These are phyloP conservation scores for Piper longum DNA, from an alignment of 164 flowering plant species.

Conservation along the genomic window DNA sequence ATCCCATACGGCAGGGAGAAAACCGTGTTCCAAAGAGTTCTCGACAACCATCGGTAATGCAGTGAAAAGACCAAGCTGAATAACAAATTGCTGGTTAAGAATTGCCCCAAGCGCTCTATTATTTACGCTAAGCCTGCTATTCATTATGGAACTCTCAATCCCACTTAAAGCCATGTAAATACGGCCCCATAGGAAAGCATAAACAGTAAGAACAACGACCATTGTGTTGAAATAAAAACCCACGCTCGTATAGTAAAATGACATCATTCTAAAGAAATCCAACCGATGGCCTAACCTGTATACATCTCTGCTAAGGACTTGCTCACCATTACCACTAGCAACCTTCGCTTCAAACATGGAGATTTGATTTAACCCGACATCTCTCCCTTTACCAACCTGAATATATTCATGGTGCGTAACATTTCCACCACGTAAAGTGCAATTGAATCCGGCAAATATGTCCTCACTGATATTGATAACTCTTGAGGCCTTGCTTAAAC, in stretches of 20 bases:
- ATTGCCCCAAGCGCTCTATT: constrained; percentile 58
- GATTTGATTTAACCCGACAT: constrained; percentile 91
- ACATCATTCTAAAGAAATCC: constrained; percentile 92
- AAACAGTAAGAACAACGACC: constrained; percentile 67
- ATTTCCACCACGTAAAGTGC: constrained; percentile 87
- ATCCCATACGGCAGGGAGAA: constrained; percentile 78
- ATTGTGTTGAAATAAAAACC: constrained; percentile 72
- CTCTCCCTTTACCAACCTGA: constrained; percentile 95
- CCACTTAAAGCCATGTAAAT: constrained; percentile 89
- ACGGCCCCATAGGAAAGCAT: constrained; percentile 81
- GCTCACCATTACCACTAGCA: constrained; percentile 97
- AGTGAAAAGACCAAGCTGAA: constrained; percentile 86
- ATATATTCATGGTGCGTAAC: constrained; percentile 97
- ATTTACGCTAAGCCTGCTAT: constrained; percentile 14
- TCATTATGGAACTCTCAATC: constrained; percentile 31
- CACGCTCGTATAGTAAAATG: constrained; percentile 72
- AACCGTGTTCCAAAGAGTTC: constrained; percentile 75
- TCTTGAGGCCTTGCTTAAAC: constrained; percentile 87
- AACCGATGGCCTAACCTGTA: constrained; percentile 85
- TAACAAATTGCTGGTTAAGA: constrained; percentile 70
- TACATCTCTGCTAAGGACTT: constrained; percentile 76
- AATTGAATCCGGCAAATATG: constrained; percentile 92
- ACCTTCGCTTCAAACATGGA: constrained; percentile 97
- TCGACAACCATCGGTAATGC: constrained; percentile 93
- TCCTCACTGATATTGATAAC: constrained; percentile 95